Base-by-base conservation (phyloP, 2,329 filamentous ascomycete species). In the Mollisiaceae sp. region DNA sequence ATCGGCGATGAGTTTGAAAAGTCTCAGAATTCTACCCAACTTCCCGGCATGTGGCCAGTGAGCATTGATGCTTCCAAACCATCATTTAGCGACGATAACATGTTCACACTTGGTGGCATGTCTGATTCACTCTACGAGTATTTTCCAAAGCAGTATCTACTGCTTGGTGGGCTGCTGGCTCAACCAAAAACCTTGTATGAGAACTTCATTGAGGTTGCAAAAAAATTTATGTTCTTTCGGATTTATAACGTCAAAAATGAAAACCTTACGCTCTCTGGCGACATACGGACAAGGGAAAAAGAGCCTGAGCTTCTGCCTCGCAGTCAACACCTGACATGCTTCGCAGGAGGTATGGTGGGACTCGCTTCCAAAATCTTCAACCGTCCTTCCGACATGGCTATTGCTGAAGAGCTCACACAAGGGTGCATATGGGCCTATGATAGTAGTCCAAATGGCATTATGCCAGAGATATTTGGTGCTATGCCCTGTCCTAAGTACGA, bases 321-420 rank as follows among this genome's bases (percentile, higher is more conserved):
- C 45, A 79, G 82, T 12, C 85, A 91, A 69, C 91, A 93, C 76
- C 81, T 93, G 1, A 85, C 85, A 1, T 93, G 91, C 76, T 93
- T 91, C 73, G 81, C 85, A 2, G 90, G 90, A 8, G 91, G 89
- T 11, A 88, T 90, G 81, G 88, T 91, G 55, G 90, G 82, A 1
- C 82, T 93, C 41, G 88, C 85, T 1, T 87, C 89, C 1, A 86
- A 83, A 66, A 79, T 92, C 32, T 85, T 91, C 68, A 72, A 81
- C 55, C 80, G 79, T 0, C 79, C 80, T 0, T 80, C 83, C 4
- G 85, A 90, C 45, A 75, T 90, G 8, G 78, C 82, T 2, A 79
- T 85, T 20, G 88, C 85, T 1, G 79, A 81, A 63, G 84, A 85
- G 70, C 78, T 91, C 1, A 85, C 87, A 0, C 81, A 87, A 60